Evolutionary conservation across 805 yeast species (phyloP).

Genomic region (Wickerhamomyces sydowiorum): DNA sequence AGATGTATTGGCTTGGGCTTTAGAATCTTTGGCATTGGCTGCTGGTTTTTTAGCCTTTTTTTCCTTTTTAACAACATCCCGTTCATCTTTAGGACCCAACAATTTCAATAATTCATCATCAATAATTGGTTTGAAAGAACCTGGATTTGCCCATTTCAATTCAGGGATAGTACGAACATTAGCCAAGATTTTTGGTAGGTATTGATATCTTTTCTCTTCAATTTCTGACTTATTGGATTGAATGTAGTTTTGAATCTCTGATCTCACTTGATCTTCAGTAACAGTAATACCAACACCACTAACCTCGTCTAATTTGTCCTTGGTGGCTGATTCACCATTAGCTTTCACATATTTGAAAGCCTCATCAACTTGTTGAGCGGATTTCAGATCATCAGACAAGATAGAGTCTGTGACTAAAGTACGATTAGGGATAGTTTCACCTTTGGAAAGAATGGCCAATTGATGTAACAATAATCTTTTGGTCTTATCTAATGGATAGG

Average conservation of each 20-base stretch:
- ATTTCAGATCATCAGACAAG: constrained; percentile 54
- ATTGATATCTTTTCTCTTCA: constrained; percentile 67
- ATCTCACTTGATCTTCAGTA: constrained; percentile 57
- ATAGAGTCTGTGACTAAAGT: constrained; percentile 55
- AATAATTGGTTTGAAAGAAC: constrained; percentile 77
- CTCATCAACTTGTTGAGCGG: constrained; percentile 72
- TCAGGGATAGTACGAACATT: constrained; percentile 66
- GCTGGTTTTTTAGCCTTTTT: constrained; percentile 45
- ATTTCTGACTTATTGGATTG: constrained; percentile 54
- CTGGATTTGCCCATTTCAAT: constrained; percentile 91
- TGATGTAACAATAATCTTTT: constrained; percentile 65
- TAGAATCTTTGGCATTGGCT: constrained; percentile 17
- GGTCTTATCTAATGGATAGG: constrained; percentile 45
- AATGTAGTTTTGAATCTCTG: constrained; percentile 54
- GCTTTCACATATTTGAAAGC: constrained; percentile 69
- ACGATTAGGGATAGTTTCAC: constrained; percentile 41
- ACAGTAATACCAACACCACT: constrained; percentile 82
- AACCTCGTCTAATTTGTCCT: constrained; percentile 49
- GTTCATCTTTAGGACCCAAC: constrained; percentile 94
- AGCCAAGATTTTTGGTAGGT: constrained; percentile 72
- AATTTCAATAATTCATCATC: constrained; percentile 68
- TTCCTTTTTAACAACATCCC: constrained; percentile 79
- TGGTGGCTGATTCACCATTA: constrained; percentile 37
- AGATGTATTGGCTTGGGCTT: constrained; percentile 11
- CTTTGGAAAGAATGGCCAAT: constrained; percentile 69